A percentile compares a stretch with the other conserved stretches of the same genome.
phyloP scores from a whole-genome alignment of 1,284 basidiomycete genomes.

The Trichosporon ovoides region DNA sequence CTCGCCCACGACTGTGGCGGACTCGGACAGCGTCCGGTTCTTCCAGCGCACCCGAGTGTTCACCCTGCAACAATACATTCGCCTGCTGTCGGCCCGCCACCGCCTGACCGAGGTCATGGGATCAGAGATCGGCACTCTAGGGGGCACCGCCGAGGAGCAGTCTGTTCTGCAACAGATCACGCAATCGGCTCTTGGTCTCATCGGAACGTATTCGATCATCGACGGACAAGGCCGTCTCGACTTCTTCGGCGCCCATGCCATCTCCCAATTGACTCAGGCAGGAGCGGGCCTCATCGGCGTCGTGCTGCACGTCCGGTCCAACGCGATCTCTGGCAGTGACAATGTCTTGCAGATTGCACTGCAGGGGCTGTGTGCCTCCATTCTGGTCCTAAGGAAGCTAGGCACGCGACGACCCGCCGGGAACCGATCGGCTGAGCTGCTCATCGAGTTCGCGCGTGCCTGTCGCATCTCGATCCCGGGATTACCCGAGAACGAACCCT shows the following conservation, averaged over 20 bases:
- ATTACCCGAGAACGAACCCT: constrained; percentile 13
- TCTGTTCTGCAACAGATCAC: constrained; percentile 29
- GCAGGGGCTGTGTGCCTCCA: constrained; percentile 30
- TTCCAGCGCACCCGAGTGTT: constrained; percentile 36
- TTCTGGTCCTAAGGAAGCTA: constrained; percentile 28
- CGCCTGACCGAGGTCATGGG: constrained; percentile 27
- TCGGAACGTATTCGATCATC: constrained; percentile 36
- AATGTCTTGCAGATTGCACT: constrained; percentile 24
- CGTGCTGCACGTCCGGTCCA: constrained; percentile 28
- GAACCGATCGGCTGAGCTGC: constrained; percentile 29
- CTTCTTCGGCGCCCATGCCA: constrained; percentile 37
- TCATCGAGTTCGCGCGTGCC: constrained; percentile 31
- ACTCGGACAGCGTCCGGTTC: constrained; percentile 33
- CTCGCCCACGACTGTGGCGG: constrained; percentile 28
- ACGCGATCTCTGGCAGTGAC: constrained; percentile 16
- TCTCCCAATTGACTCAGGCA: constrained; percentile 34
- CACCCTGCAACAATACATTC: constrained; percentile 32
- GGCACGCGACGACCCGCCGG: constrained; percentile 29
- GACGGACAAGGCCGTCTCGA: constrained; percentile 30
- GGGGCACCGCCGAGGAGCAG: constrained; percentile 17
- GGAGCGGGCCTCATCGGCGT: constrained; percentile 35
- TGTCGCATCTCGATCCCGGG: constrained; percentile 27
- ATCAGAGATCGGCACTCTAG: background rate
- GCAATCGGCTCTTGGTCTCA: constrained; percentile 30
- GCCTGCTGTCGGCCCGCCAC: constrained; percentile 29